These are phyloP conservation scores for Albugo laibachii DNA, from an alignment of 352 stramenopile genomes.

Conservation along the genomic window DNA sequence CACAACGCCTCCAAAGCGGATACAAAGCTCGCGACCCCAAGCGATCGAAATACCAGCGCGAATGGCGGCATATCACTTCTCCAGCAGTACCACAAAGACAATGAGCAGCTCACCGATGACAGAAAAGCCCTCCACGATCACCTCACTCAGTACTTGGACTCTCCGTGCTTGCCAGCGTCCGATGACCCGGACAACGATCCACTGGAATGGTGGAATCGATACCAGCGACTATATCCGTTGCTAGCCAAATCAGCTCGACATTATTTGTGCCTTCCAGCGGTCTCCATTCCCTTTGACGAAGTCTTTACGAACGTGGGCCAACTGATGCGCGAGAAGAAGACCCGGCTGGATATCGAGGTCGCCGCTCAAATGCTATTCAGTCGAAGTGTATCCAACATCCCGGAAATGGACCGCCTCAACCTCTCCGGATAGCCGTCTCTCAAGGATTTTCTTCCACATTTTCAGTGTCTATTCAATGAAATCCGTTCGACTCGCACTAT, in stretches of 20 bases:
- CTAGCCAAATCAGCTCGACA: slow-evolving; percentile 50
- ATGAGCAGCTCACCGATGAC: background rate
- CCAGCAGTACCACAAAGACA: too few species aligned
- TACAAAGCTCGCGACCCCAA: slow-evolving; percentile 12
- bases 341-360: slow-evolving; percentile 54
- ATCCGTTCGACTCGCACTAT: too few species aligned
- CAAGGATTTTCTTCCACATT: too few species aligned
- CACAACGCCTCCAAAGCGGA: slow-evolving; percentile 13
- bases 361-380: slow-evolving; percentile 62
- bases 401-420: slow-evolving; percentile 71
- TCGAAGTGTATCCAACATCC: slow-evolving; percentile 49
- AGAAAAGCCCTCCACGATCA: slow-evolving; percentile 25
- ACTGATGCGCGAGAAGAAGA: slow-evolving; percentile 61
- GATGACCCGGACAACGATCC: slow-evolving; percentile 55
- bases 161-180: slow-evolving; percentile 31
- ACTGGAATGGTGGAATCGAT: slow-evolving; percentile 68
- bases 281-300: slow-evolving; percentile 54
- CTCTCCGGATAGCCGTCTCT: slow-evolving; percentile 3
- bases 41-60: background rate
- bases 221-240: slow-evolving; percentile 41
- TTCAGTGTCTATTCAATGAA: too few species aligned
- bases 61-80: background rate
- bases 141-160: slow-evolving; percentile 53
- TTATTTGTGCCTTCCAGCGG: slow-evolving; percentile 56
- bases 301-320: slow-evolving; percentile 60